These are phyloP conservation scores for Emmonsia crescens DNA, from an alignment of 2,329 filamentous ascomycete genomes.

Conservation along the genomic window DNA sequence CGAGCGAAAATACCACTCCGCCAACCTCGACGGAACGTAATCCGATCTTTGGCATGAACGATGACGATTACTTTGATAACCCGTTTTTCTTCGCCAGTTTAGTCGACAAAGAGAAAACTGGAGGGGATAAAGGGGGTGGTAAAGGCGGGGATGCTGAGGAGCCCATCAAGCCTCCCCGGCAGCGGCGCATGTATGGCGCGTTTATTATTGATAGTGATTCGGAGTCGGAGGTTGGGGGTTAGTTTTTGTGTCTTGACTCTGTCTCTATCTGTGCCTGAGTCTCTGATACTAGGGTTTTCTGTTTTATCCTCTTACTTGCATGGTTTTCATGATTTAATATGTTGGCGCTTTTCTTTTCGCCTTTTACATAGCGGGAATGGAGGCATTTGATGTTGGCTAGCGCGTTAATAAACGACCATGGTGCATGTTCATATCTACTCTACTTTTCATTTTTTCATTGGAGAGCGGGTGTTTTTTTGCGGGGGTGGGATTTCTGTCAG, in stretches of 20 bases:
- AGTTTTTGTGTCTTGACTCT: not conserved
- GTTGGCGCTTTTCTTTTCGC: not conserved
- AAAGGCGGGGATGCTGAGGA: conserved; percentile 24
- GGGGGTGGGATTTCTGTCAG: too few species aligned
- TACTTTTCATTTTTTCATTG: not conserved
- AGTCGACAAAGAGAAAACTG: not conserved
- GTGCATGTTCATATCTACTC: not conserved
- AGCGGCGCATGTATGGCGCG: conserved; percentile 26
- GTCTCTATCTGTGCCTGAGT: not conserved
- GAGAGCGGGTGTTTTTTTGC: not conserved
- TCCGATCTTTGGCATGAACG: conserved; percentile 18
- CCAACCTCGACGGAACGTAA: conserved; percentile 23
- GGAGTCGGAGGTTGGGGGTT: conserved; percentile 18
- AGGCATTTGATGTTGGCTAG: not conserved
- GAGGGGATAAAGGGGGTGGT: not conserved
- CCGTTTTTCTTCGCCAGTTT: conserved; percentile 3
- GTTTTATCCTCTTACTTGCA: too few species aligned
- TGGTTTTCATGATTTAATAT: too few species aligned
- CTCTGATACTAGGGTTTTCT: not conserved
- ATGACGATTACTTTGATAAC: conserved; percentile 11
- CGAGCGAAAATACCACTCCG: conserved; percentile 12
- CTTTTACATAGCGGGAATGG: not conserved
- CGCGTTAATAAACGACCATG: not conserved
- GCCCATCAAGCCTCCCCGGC: conserved; percentile 20
- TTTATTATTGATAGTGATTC: conserved; percentile 37